phyloP scores from a whole-genome alignment of 2,329 filamentous ascomycete genomes.

The Botrytis squamosa region DNA sequence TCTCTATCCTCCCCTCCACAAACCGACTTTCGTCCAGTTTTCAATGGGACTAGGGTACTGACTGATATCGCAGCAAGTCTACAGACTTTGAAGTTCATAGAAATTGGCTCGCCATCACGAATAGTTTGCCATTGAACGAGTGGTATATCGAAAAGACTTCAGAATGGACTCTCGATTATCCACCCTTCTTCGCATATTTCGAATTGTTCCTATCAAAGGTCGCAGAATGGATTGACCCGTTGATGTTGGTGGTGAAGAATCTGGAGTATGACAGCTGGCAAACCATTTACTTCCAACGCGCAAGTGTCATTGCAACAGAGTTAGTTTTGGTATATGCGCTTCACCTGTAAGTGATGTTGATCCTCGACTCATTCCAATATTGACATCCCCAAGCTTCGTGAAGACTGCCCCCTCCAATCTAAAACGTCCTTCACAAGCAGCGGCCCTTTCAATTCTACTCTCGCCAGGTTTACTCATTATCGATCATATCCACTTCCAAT shows the following conservation, averaged over 20 bases:
- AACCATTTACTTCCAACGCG: constrained; percentile 88
- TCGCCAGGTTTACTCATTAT: constrained; percentile 95
- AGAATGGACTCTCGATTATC: constrained; percentile 99
- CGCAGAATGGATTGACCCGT: constrained; percentile 73
- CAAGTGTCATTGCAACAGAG: constrained; percentile 85
- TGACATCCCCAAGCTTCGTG: constrained; percentile 59
- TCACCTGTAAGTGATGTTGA: constrained; percentile 55
- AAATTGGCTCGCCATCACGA: constrained; percentile 96
- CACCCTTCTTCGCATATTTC: constrained; percentile 96
- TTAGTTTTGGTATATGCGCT: constrained; percentile 80
- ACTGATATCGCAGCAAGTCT: constrained; percentile 69
- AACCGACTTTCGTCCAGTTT: not conserved
- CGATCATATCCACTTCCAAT: constrained; percentile 98
- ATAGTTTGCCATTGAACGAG: constrained; percentile 79
- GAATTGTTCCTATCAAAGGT: constrained; percentile 88
- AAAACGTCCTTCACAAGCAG: constrained; percentile 79
- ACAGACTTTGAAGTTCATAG: constrained; percentile 99
- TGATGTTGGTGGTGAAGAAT: constrained; percentile 78
- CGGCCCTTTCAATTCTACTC: constrained; percentile 82
- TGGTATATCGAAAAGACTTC: constrained; percentile 99
- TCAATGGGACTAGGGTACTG: constrained; percentile 18
- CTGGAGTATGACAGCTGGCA: constrained; percentile 88
- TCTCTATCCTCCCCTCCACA: not conserved
- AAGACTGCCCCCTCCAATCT: constrained; percentile 63
- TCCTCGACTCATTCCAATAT: constrained; percentile 8